Conservation (phyloP, 2,329 filamentous ascomycete genomes). For the Coleophoma cylindrospora region DNA sequence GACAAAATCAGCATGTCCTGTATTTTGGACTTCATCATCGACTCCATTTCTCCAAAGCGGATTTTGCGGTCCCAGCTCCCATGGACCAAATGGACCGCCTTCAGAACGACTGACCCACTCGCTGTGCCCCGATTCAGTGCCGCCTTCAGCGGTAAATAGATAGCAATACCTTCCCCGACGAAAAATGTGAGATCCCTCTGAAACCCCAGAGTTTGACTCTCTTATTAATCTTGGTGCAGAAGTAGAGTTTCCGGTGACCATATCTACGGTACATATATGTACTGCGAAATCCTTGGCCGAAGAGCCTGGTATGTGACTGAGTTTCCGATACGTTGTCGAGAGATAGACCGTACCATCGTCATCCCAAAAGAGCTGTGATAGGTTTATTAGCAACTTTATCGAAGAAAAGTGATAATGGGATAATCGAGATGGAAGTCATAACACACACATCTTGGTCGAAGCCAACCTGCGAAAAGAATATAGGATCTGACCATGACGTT, state of each 20-base stretch:
- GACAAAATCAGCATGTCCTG: constrained; percentile 38
- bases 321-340: constrained; percentile 35
- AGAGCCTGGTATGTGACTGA: constrained; percentile 26
- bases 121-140: constrained; percentile 56
- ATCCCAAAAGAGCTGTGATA: constrained; percentile 48
- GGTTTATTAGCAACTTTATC: not conserved
- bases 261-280: constrained; percentile 38
- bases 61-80: constrained; percentile 52
- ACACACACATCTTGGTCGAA: constrained; percentile 44
- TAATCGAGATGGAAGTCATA: constrained; percentile 35
- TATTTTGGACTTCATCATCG: constrained; percentile 39
- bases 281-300: constrained; percentile 47
- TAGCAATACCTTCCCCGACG: constrained; percentile 54
- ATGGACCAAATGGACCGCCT: constrained; percentile 50
- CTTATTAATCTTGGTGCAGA: constrained; percentile 43
- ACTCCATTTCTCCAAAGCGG: constrained; percentile 49
- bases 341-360: constrained; percentile 49
- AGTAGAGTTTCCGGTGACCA: constrained; percentile 50
- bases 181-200: constrained; percentile 54
- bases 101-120: constrained; percentile 51
- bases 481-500: constrained; percentile 56
- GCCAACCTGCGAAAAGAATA: constrained; percentile 54
- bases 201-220: constrained; percentile 55
- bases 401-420: not conserved
- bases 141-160: constrained; percentile 53